A percentile compares a stretch with the other conserved stretches of the same genome.
Conservation (phyloP, 106 monocot genomes). For the Dioscorea alata region DNA sequence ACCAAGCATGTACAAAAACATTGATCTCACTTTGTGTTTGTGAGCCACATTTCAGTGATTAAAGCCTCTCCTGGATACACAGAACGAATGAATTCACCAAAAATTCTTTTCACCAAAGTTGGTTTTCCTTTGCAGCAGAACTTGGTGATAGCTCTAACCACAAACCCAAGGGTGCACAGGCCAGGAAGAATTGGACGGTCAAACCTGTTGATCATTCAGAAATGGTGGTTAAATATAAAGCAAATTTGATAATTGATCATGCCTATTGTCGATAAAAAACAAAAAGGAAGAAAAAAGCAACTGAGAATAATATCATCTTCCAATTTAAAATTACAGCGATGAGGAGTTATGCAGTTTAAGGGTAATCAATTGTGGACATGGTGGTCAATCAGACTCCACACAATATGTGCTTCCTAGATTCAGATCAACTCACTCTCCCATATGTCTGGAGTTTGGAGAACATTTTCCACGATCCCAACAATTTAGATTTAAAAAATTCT, state of each 20-base stretch:
- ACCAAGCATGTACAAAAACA: not conserved
- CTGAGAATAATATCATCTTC: not conserved
- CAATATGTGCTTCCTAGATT: no score
- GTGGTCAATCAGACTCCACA: no score
- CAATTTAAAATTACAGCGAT: not conserved
- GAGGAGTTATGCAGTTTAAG: not conserved
- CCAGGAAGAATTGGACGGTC: conserved; percentile 86
- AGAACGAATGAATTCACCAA: conserved; percentile 82
- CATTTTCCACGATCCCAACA: no score
- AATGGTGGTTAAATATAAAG: not conserved
- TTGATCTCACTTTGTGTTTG: conserved; percentile 50
- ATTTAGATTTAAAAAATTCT: no score
- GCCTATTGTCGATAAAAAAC: no score
- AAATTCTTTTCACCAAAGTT: conserved; percentile 56
- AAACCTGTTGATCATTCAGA: conserved; percentile 39
- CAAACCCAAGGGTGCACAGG: conserved; percentile 78
- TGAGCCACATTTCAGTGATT: conserved; percentile 88
- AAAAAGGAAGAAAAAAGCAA: no score
- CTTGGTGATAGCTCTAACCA: conserved; percentile 62
- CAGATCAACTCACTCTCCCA: no score
- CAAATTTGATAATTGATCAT: not conserved
- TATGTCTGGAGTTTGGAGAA: no score
- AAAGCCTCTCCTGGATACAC: conserved; percentile 93
- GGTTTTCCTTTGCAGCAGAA: conserved; percentile 67
- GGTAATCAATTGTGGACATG: not conserved